Evolutionary conservation across 2,329 filamentous ascomycete genomes (phyloP).

Genomic region (Claviceps cyperi): DNA sequence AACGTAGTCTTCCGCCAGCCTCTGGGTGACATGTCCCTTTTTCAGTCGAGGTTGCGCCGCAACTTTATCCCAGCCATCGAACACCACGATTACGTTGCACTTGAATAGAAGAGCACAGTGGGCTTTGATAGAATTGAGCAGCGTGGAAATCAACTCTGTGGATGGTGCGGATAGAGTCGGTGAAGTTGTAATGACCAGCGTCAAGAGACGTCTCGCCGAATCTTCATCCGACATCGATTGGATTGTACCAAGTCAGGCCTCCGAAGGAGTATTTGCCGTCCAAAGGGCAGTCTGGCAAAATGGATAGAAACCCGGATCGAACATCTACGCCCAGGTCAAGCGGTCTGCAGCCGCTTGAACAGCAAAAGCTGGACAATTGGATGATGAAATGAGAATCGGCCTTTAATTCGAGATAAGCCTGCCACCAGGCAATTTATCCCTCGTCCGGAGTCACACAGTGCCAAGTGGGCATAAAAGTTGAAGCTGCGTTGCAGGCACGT

Average conservation of each 20-base stretch:
- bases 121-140: slow-evolving; percentile 29
- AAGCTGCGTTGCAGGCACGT: not conserved
- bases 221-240: not conserved
- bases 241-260: not conserved
- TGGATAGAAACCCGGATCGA: not conserved
- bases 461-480: no score
- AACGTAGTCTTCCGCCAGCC: slow-evolving; percentile 25
- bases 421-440: no score
- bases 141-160: slow-evolving; percentile 33
- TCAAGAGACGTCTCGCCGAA: slow-evolving; percentile 6
- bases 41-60: slow-evolving; percentile 30
- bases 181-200: slow-evolving; percentile 37
- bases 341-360: not conserved
- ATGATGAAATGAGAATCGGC: not conserved
- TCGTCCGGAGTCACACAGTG: no score
- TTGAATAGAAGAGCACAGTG: slow-evolving; percentile 26
- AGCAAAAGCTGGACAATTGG: not conserved
- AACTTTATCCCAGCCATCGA: slow-evolving; percentile 37
- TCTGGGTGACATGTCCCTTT: slow-evolving; percentile 35
- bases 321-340: not conserved
- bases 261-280: not conserved
- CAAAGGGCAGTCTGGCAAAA: not conserved
- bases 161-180: slow-evolving; percentile 39
- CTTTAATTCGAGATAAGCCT: no score
- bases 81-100: slow-evolving; percentile 34